A percentile compares a stretch with the other conserved stretches of the same genome.
Evolutionary conservation across 495 filamentous ascomycete species (phyloP).

Genomic region (Talaromyces nanjingensis): DNA sequence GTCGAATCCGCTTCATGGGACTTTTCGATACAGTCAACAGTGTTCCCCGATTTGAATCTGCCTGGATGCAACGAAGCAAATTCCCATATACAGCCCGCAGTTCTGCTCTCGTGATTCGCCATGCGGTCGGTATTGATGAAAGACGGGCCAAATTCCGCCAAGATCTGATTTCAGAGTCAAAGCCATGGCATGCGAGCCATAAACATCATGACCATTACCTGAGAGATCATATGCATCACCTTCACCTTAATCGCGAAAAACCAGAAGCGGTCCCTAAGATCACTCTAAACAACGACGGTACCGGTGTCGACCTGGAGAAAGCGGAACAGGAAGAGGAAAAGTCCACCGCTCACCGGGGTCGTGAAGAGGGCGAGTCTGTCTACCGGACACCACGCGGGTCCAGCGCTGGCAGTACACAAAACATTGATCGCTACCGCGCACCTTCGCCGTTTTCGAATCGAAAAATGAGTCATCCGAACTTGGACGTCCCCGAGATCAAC

Average conservation of each 20-base stretch:
- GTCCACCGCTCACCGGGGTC: slow-evolving; percentile 15
- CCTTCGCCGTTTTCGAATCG: slow-evolving; percentile 22
- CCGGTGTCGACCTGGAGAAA: background rate
- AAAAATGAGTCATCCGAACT: slow-evolving; percentile 11
- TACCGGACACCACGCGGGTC: slow-evolving; percentile 28
- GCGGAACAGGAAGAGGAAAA: background rate
- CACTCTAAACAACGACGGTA: slow-evolving; percentile 18
- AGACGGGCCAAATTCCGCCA: slow-evolving; percentile 62
- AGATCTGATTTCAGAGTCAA: slow-evolving; percentile 61
- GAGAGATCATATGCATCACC: slow-evolving; percentile 16
- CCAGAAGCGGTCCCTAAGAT: slow-evolving; percentile 25
- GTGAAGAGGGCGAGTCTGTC: slow-evolving; percentile 23
- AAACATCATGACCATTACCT: slow-evolving; percentile 30
- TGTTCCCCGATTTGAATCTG: slow-evolving; percentile 73
- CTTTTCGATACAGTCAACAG: slow-evolving; percentile 61
- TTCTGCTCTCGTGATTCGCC: slow-evolving; percentile 59
- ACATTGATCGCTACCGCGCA: slow-evolving; percentile 34
- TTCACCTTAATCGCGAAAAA: slow-evolving; percentile 13
- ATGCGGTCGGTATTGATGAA: slow-evolving; percentile 76
- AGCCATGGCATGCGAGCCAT: slow-evolving; percentile 24
- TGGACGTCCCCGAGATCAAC: slow-evolving; percentile 22
- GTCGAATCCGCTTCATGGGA: slow-evolving; percentile 52
- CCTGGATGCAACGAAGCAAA: slow-evolving; percentile 77
- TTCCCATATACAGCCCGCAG: slow-evolving; percentile 79
- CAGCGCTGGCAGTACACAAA: slow-evolving; percentile 13